phyloP scores from a whole-genome alignment of 805 yeast genomes.

The Metschnikowia bowlesiae region DNA sequence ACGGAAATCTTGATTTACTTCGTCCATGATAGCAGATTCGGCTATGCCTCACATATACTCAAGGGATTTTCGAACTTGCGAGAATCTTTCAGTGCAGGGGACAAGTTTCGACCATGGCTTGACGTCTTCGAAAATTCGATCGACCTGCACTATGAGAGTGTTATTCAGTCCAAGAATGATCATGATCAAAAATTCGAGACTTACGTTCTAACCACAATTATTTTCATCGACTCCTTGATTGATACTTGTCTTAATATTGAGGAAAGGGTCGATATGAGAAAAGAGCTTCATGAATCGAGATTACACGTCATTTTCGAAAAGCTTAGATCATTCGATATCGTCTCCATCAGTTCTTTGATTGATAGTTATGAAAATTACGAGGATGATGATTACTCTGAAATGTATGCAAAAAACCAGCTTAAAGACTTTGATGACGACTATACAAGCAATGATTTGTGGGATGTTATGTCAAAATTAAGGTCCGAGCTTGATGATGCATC shows the following conservation, averaged over 20 bases:
- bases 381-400: constrained; percentile 35
- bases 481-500: constrained; percentile 4
- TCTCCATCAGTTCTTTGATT: constrained; percentile 32
- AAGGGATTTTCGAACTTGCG: constrained; percentile 32
- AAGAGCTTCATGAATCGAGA: constrained; percentile 35
- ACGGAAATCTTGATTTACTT: constrained; percentile 41
- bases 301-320: constrained; percentile 34
- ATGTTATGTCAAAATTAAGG: constrained; percentile 13
- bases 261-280: constrained; percentile 27
- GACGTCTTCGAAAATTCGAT: constrained; percentile 32
- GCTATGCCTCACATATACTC: constrained; percentile 24
- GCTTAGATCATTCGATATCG: constrained; percentile 27
- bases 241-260: constrained; percentile 25
- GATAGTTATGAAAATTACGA: constrained; percentile 36
- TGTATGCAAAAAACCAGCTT: constrained; percentile 10
- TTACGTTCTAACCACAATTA: constrained; percentile 33
- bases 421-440: constrained; percentile 6
- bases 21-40: constrained; percentile 16
- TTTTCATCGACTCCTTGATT: constrained; percentile 33
- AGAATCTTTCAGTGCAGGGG: constrained; percentile 32
- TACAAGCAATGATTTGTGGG: constrained; percentile 13
- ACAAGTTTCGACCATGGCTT: constrained; percentile 40
- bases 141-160: constrained; percentile 24
- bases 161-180: constrained; percentile 11
- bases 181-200: constrained; percentile 24